Evolutionary conservation across 768 basidiomycete genomes (phyloP).

Genomic region (Russula foetens): DNA sequence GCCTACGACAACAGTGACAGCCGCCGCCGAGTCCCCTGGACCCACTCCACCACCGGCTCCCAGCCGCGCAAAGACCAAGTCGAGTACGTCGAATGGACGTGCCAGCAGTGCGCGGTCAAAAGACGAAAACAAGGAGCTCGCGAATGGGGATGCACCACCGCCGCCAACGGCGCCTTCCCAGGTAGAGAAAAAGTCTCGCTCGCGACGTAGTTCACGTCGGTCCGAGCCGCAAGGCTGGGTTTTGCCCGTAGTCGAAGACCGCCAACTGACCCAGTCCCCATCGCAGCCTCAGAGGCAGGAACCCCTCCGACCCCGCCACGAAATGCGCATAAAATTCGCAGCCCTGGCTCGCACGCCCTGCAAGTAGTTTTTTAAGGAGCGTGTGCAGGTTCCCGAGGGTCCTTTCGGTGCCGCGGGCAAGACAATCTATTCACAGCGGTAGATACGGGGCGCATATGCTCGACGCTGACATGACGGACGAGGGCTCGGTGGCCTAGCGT

Average conservation of each 20-base stretch:
- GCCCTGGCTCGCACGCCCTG: conserved; percentile 20
- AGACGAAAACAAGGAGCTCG: conserved; percentile 13
- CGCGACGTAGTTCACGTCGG: conserved; percentile 16
- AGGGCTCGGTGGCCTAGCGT: neutral
- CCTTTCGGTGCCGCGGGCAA: conserved; percentile 19
- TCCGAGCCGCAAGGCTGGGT: conserved; percentile 13
- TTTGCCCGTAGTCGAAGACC: neutral
- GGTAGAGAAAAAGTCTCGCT: neutral
- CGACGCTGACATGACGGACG: neutral
- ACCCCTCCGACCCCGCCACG: neutral
- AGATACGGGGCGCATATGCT: neutral
- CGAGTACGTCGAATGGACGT: conserved; percentile 13
- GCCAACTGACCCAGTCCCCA: neutral
- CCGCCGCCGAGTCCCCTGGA: neutral
- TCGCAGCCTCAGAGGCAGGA: conserved; percentile 11
- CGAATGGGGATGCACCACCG: neutral
- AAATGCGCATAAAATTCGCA: conserved; percentile 2
- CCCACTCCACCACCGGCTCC: neutral
- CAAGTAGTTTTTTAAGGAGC: conserved; percentile 18
- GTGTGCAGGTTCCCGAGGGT: conserved; percentile 12
- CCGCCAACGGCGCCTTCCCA: neutral
- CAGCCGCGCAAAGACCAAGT: conserved; percentile 6
- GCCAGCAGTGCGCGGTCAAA: conserved; percentile 10
- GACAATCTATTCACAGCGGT: conserved; percentile 21
- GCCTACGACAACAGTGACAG: neutral